A percentile compares a stretch with the other conserved stretches of the same genome.
Evolutionary conservation across 208 protist genomes (phyloP).

Genomic region (Trypanosoma melophagium): DNA sequence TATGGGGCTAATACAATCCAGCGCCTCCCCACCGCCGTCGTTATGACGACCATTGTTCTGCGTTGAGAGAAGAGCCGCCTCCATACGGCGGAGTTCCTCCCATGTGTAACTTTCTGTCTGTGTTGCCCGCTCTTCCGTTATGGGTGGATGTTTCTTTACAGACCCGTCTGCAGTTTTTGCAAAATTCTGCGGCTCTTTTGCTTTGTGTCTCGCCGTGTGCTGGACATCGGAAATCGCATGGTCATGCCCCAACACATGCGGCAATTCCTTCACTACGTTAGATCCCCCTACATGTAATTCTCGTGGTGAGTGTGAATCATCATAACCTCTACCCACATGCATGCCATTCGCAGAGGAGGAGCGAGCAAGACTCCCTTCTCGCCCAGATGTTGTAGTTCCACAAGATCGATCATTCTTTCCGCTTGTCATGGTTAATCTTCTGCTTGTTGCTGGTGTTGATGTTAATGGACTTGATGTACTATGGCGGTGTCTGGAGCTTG

Average conservation of each 20-base stretch:
- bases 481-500: not conserved
- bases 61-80: not conserved
- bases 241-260: not conserved
- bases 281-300: not conserved
- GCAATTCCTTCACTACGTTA: not conserved
- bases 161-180: not conserved
- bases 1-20: constrained; percentile 28
- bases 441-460: not conserved
- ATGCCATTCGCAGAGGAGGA: not conserved
- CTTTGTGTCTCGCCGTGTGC: not conserved
- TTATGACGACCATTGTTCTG: not conserved
- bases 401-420: not conserved
- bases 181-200: not conserved
- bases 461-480: not conserved
- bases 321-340: not conserved
- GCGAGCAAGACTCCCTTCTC: too few relatives aligned
- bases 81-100: not conserved
- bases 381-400: not conserved
- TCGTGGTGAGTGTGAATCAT: not conserved
- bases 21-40: not conserved
- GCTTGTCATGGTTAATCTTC: too few relatives aligned
- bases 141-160: not conserved
- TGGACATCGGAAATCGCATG: not conserved
- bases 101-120: constrained; percentile 3
- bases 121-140: constrained; percentile 6